Evolutionary conservation across 176 grass and related monocot species (phyloP), one percentile per base, ranked within the genome.

Genomic region (Oropetium thomaeum): DNA sequence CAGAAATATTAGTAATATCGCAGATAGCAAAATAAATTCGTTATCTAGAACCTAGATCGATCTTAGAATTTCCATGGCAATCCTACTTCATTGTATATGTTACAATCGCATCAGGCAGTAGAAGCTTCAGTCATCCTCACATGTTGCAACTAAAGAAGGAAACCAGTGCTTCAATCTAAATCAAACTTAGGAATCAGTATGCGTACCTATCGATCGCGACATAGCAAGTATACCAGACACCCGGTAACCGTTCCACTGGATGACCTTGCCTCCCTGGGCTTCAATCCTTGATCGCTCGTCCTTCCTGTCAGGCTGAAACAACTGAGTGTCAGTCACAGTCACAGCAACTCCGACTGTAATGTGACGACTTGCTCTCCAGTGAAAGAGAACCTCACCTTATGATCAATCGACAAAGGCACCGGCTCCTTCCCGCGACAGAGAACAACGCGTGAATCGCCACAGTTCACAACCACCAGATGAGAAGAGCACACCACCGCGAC

Each of bases 221-320:
- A 95, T 95, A 66, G 92, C 88, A 71, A 95, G 92, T 78, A 95
- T 84, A 85, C 88, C 92, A 26, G 69, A 83, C 40, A 95, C 92
- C 34, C 92, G 82, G 74, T 74, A 60, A 52, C 88, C 85, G 19
- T 95, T 80, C 85, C 88, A 91, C 30, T 88, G 83, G 70, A 95
- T 83, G 79, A 95, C 92, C 67, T 83, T 90, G 75, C 92, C 92
- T 77, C 85, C 88, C 2, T 34, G 34, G 5, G 88, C 85, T 27
- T 95, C 88, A 33, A 91, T 95, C 52, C 92, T 88, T 0, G 71
- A 71, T 3, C 83, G 76, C 60, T 95, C 92, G 51, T 95, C 92
- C 67, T 86, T 84, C 66, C 79, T 83, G 14, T 91, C 87, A 64
- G 92, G 92, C 92, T 95, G 70, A 74, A 83, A 62, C 34, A 78